Base-by-base conservation (phyloP, 768 basidiomycete genomes). In the Termitomyces sp. region DNA sequence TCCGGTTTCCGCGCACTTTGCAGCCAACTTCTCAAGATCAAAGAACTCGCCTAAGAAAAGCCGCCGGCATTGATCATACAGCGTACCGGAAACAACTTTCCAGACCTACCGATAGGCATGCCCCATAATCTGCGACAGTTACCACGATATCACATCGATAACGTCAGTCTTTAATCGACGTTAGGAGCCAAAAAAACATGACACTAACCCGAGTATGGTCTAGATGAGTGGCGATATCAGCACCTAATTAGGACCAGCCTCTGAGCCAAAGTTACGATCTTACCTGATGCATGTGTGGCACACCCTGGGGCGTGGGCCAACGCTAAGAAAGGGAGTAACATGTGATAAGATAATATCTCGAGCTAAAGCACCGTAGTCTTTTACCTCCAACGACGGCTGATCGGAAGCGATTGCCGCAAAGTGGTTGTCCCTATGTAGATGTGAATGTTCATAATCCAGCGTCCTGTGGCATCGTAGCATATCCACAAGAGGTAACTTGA, bases 371-470 rank as follows among this genome's bases (percentile, higher is more conserved):
- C 18, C 16, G 37, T 13, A 15, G 18, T 6, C 58, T 70, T 70
- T 34, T 45, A 84, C 84, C 80, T 88, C 87, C 49, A 89, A 68
- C 4, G 84, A 70, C 18, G 87, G 87, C 59, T 85, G 83, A 72
- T 88, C 87, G 36, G 86, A 86, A 11, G 85, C 86, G 31, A 87
- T 66, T 6, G 86, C 86, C 0, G 87, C 81, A 67, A 89, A 89
- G 66, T 88, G 87, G 68, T 87, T 88, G 69, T 89, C 78, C 87
- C 87, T 86, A 60, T 46, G 48, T n/a, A 9, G 30, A 22, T 45
- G 44, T 50, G 50, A 58, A 22, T 36, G 8, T n/a, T 33, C 37
- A 50, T 45, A 41, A 33, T 24, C 15, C 27, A 31, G 39, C 30
- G 45, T 44, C 45, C 27, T 20, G 20, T 52, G 44, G 20, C 20